Percentiles rank a stretch among this genome's conserved stretches.
These are phyloP conservation scores for Dictyostelium purpureum DNA, from an alignment of 78 protist genomes.

Conservation along the genomic window DNA sequence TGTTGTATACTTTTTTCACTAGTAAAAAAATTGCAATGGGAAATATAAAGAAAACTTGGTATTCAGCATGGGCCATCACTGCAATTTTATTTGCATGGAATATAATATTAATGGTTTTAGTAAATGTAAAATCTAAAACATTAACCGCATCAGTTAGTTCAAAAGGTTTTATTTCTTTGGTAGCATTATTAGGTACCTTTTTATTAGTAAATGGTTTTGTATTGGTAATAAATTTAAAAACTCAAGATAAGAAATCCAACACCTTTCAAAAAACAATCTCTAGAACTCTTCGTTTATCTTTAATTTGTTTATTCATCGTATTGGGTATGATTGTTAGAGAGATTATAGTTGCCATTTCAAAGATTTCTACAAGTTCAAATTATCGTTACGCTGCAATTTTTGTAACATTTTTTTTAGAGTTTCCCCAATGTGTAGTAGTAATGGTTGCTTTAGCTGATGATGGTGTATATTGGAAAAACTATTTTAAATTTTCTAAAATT, in stretches of 20 bases:
- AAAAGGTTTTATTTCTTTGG: constrained; percentile 7
- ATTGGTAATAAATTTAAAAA: neutral
- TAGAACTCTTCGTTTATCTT: constrained; percentile 2
- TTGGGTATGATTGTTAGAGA: neutral
- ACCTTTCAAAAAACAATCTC: constrained; percentile 18
- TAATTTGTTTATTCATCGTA: neutral
- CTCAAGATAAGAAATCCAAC: constrained; percentile 17
- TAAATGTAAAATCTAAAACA: neutral
- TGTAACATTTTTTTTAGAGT: neutral
- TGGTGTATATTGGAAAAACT: constrained; percentile 7
- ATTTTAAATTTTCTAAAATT: neutral
- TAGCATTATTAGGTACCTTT: neutral
- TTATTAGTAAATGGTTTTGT: constrained; percentile 28
- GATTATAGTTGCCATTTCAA: neutral
- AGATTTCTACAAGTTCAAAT: neutral
- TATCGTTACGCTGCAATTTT: constrained; percentile 17
- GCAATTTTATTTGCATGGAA: neutral
- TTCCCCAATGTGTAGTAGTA: constrained; percentile 24
- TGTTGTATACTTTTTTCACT: constrained; percentile 59
- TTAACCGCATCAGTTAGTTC: neutral
- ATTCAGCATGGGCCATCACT: constrained; percentile 19
- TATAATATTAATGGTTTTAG: neutral
- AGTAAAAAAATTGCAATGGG: constrained; percentile 12
- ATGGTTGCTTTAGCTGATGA: constrained; percentile 55
- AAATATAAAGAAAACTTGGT: constrained; percentile 47